Base-by-base conservation (phyloP, 805 yeast genomes). In the Yueomyces sp. region DNA sequence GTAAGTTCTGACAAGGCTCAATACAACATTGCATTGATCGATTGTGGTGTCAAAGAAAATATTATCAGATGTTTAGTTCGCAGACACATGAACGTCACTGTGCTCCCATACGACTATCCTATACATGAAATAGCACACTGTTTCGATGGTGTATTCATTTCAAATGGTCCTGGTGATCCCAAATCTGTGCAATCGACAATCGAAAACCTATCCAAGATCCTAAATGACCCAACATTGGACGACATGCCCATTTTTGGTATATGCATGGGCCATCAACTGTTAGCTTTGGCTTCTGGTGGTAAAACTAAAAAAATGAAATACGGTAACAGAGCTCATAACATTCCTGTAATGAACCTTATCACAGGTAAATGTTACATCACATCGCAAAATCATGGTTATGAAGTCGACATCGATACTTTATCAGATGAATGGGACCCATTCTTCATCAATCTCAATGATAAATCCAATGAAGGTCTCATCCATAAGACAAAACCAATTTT, bases 261-360 rank as follows among this genome's bases (percentile, higher is more conserved):
- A 59, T 94, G 98, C 67, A 71, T 92, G 53, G 99, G 99, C 39
- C 98, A 92, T 68, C 99, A 94, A 70, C 74, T 92, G 55, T 74
- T 92, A 52, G 96, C 97, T 7, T 74, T 90, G 49, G 98, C 98
- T 11, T 74, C 87, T 12, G 98, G 97, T 45, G 97, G 95, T 32
- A 79, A 79, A 58, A 92, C 98, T 40, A 63, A 81, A 57, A 92
- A 94, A 68, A 73, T 92, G 74, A 88, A 86, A 66, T 92, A 88
- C 63, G 99, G 99, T 68, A 92, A 92, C 74, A 82, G 98, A 68
- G 99, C 96, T 29, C 98, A 94, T 69, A 92, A 92, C 64, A 94
- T 94, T 50, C 98, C 99, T 45, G 94, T 95, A 11, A 74, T 88
- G 61, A 95, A 90, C 63, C 65, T 88, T 55, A 70, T 79, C 43